phyloP scores from a whole-genome alignment of 495 filamentous ascomycete species.

The Rusavskia elegans region DNA sequence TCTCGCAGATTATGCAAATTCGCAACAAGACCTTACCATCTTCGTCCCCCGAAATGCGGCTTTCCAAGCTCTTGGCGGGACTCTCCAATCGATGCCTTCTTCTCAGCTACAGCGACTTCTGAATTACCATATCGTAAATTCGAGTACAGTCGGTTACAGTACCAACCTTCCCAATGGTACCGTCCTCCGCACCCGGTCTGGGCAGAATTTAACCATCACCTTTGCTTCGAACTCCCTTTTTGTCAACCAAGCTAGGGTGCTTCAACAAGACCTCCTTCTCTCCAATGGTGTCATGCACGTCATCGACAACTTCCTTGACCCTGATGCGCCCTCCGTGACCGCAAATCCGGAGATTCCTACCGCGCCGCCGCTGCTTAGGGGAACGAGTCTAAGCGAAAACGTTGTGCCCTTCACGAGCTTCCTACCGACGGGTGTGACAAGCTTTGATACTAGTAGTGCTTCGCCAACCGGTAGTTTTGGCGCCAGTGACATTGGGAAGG shows the following conservation, averaged over 20 bases:
- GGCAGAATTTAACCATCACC: constrained; percentile 21
- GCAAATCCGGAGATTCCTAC: constrained; percentile 44
- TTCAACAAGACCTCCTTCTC: constrained; percentile 41
- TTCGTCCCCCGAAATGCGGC: constrained; percentile 13
- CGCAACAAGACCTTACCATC: constrained; percentile 8
- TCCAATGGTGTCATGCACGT: constrained; percentile 45
- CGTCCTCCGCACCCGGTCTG: constrained; percentile 20
- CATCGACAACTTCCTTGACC: constrained; percentile 48
- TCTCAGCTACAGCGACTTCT: constrained; percentile 22
- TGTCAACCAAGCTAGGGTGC: constrained; percentile 38
- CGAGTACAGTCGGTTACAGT: constrained; percentile 26
- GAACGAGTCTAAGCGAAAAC: background rate
- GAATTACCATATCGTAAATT: constrained; percentile 17
- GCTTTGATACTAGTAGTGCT: background rate
- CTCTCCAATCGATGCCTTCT: constrained; percentile 34
- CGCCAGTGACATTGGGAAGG: background rate
- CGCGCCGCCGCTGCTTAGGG: constrained; percentile 34
- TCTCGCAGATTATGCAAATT: constrained; percentile 3
- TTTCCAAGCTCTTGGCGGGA: constrained; percentile 24
- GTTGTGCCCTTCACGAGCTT: constrained; percentile 1
- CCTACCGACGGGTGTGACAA: background rate
- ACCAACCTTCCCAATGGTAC: constrained; percentile 35
- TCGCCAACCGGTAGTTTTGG: background rate
- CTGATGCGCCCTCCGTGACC: constrained; percentile 64
- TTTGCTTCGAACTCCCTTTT: constrained; percentile 26